Conservation (phyloP, 192 early-diverging fungal genomes). For the Dimargaris cristalligena region DNA sequence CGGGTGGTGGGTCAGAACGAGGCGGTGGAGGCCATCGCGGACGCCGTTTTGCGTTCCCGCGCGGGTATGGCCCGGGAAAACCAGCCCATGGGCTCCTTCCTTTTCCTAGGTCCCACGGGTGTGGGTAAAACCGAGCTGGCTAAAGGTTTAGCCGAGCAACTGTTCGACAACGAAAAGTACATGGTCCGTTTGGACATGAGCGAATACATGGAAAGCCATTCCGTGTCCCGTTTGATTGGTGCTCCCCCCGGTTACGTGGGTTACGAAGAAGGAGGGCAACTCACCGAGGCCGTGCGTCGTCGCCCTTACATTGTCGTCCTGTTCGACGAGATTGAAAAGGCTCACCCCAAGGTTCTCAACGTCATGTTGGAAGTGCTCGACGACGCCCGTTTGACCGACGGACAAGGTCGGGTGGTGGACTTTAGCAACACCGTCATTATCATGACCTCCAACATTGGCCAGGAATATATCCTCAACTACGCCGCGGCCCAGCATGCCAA, state of each 20-base stretch:
- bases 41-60: conserved; percentile 76
- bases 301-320: conserved; percentile 86
- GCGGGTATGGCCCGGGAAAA: conserved; percentile 70
- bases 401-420: conserved; percentile 79
- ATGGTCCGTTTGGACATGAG: conserved; percentile 98
- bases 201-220: conserved; percentile 89
- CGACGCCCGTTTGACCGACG: conserved; percentile 89
- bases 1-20: conserved; percentile 84
- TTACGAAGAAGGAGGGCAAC: conserved; percentile 87
- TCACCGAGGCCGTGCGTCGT: conserved; percentile 85
- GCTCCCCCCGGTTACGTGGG: conserved; percentile 95
- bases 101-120: conserved; percentile 95
- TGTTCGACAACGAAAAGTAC: conserved; percentile 92
- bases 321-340: conserved; percentile 98
- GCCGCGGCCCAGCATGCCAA: background rate
- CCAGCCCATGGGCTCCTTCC: conserved; percentile 77
- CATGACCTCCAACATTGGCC: conserved; percentile 83
- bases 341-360: conserved; percentile 67
- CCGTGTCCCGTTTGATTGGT: conserved; percentile 82
- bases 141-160: conserved; percentile 62
- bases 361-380: conserved; percentile 74
- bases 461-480: conserved; percentile 33
- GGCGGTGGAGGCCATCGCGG: conserved; percentile 79
- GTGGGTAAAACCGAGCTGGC: conserved; percentile 83
- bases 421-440: conserved; percentile 94